Conservation (phyloP, 306 rosid genomes). For the Fagus sylvatica region DNA sequence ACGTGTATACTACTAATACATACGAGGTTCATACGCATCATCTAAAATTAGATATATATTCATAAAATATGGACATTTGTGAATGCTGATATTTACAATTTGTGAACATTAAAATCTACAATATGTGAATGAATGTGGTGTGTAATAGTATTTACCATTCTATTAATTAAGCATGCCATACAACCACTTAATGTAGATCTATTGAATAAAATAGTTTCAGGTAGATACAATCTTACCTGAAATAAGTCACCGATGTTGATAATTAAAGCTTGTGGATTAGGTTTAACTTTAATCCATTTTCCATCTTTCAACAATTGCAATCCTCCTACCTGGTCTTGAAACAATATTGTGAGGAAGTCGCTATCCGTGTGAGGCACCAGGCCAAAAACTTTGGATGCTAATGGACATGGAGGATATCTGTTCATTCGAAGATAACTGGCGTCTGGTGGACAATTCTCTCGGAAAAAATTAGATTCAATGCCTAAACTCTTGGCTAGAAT, state of each 20-base stretch:
- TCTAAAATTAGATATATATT: too few species aligned
- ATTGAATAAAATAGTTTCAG: too few species aligned
- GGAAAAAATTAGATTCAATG: slow-evolving; percentile 40
- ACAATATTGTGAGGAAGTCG: slow-evolving; percentile 49
- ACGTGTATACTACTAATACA: too few species aligned
- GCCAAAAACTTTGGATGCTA: slow-evolving; percentile 52
- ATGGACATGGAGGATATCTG: slow-evolving; percentile 69
- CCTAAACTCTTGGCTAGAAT: slow-evolving; percentile 55
- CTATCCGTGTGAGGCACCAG: slow-evolving; percentile 64
- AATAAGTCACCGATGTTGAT: slow-evolving; percentile 76
- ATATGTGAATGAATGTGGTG: too few species aligned
- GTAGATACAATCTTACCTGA: slow-evolving; percentile 46
- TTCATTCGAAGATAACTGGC: slow-evolving; percentile 54
- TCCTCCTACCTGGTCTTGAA: slow-evolving; percentile 46
- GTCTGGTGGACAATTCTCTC: slow-evolving; percentile 48
- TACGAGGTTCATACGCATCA: too few species aligned
- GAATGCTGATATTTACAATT: too few species aligned
- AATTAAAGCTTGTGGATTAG: slow-evolving; percentile 49
- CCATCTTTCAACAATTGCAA: slow-evolving; percentile 51
- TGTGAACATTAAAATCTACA: too few species aligned
- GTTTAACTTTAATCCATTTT: slow-evolving; percentile 48
- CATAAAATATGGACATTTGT: too few species aligned
- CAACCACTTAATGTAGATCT: too few species aligned
- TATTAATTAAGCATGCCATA: too few species aligned
- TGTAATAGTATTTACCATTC: too few species aligned